Base-by-base conservation (phyloP, 2,329 filamentous ascomycete genomes). In the Colletotrichum sidae region DNA sequence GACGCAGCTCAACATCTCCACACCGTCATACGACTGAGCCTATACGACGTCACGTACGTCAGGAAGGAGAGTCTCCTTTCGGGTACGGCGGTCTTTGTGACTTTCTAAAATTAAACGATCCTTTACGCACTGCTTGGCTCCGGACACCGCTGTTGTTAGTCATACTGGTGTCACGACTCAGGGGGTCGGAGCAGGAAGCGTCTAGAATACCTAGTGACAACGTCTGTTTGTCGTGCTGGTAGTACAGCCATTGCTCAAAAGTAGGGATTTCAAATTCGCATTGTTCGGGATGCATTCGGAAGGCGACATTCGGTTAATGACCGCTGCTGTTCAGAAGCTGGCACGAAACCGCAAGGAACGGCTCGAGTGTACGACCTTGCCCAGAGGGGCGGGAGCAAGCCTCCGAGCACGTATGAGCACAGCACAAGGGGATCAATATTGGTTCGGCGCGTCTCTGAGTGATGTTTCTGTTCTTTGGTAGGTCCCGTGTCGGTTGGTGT, bases 21-120 rank as follows among this genome's bases (percentile, higher is more conserved):
- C 64, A 37, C 35, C 13, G 49, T 65, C 60, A 59, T 67, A 57
- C 60, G 60, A 67, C 54, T 46, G 49, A 63, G 50, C 45, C 49
- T 64, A 34, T 63, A 37, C 53, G 60, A 64, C 25, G 62, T 65
- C 58, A 56, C 58, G 58, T 35, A 25, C 45, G 35, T 25, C 13
- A 35, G 12, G 49, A 39, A 25, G 12, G 17, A 44, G 46, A 17
- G 25, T 37, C 25, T 15, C 50, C 33, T 35, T 46, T 61, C 52
- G 41, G 41, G 46, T 65, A 33, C 41, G 58, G 62, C 62, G 58
- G 58, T 49, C 47, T 25, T 25, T 25, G 25, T 25, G 58, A 57
- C 13, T 17, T 47, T 37, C 52, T 62, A 57, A 62, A 57, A 61
- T 65, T 51, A 51, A 45, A 34, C 17, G 13, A n/a, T 8, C 35